These are phyloP conservation scores for Tinospora cordifolia DNA, from an alignment of 164 flowering plant genomes.

Conservation along the genomic window DNA sequence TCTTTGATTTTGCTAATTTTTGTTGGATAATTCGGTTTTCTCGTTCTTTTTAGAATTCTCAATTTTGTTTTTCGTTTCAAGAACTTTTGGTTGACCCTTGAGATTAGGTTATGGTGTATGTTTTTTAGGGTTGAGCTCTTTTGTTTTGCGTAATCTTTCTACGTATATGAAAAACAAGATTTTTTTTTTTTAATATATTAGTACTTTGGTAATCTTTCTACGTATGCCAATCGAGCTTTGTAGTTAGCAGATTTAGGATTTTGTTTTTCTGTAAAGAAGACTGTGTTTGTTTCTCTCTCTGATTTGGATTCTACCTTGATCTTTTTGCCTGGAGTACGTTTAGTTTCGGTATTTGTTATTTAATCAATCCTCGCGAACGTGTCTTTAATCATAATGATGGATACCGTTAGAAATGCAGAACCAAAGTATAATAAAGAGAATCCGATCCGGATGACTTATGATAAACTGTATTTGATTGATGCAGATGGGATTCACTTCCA, in stretches of 20 bases:
- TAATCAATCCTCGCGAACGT: too few relatives aligned
- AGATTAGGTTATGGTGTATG: neutral
- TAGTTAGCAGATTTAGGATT: neutral
- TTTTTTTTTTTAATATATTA: neutral
- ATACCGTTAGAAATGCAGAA: neutral
- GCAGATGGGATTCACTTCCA: neutral
- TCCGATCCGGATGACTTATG: neutral
- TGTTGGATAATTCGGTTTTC: neutral
- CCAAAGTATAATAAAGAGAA: neutral
- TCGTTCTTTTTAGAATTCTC: neutral
- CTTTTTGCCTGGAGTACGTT: too few relatives aligned
- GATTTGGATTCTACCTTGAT: too few relatives aligned
- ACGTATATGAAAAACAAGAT: neutral
- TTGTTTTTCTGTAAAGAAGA: too few relatives aligned
- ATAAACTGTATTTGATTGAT: neutral
- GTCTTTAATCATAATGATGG: neutral
- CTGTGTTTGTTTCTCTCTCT: too few relatives aligned
- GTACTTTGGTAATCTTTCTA: neutral
- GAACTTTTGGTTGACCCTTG: neutral
- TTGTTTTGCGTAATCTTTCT: neutral
- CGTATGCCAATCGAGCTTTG: neutral
- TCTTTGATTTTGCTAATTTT: too few relatives aligned
- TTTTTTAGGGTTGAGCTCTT: neutral
- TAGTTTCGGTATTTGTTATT: too few relatives aligned
- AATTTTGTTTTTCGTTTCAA: neutral